Base-by-base conservation (phyloP, 495 filamentous ascomycete species). In the Talaromyces wortmannii region DNA sequence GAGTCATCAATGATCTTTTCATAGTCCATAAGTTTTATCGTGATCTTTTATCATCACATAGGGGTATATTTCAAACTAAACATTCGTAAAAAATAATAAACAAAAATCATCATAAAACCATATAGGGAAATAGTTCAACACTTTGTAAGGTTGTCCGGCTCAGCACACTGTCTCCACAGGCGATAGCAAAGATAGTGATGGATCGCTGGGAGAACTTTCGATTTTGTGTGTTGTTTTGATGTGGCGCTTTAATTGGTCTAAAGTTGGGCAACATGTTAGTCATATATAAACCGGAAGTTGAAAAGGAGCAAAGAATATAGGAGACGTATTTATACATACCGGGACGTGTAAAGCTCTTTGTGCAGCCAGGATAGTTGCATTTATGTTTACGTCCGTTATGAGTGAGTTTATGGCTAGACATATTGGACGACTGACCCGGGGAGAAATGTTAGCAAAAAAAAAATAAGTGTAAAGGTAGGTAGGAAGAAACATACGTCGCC, bases 171-270 rank as follows among this genome's bases (percentile, higher is more conserved):
- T 15, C 11, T 36, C 32, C 18, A 43, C 29, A 17, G 42, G 7
- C 18, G 15, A 45, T 15, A 31, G 52, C 23, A 53, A 16, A 45
- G 29, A n/a, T 0, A 31, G 12, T 13, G 23, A 11, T 46, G 42
- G 30, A 12, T 29, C 16, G 29, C 18, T 16, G 18, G 52, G 15
- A 31, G 12, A 30, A 29, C 47, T 46, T 5, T 72, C 71, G 30
- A 60, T 52, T 61, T 75, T 76, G 52, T 77, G 74, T 0, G 72
- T 77, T 17, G 71, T 70, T 45, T 64, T 65, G 44, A 71, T 63
- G 52, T 77, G 74, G 31, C 74, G 74, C 58, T 77, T 77, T 5
- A 77, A 55, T 69, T 77, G 74, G 31, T 77, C 74, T 77, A 15
- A 55, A 23, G 31, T 50, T 30, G 18, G 15, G 12, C 29, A 0